phyloP scores from a whole-genome alignment of 805 yeast species.

The Spathaspora girioi region DNA sequence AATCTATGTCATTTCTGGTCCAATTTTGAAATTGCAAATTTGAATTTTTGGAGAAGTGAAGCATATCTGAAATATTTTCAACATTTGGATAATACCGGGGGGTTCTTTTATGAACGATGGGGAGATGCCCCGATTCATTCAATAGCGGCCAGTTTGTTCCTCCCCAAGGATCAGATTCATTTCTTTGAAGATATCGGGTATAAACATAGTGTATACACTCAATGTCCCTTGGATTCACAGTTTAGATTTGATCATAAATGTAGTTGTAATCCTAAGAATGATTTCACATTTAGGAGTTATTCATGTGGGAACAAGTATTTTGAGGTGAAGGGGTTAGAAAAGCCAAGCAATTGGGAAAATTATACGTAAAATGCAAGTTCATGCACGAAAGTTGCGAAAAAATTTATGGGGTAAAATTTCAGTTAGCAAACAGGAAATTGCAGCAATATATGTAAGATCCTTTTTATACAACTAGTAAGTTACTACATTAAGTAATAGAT shows the following conservation, averaged over 20 bases:
- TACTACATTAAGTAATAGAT: no score
- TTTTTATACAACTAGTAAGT: no score
- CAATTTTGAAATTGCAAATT: conserved; percentile 77
- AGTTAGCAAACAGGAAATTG: no score
- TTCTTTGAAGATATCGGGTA: conserved; percentile 83
- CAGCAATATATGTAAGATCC: no score
- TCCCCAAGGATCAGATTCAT: conserved; percentile 68
- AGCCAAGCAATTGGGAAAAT: conserved; percentile 29
- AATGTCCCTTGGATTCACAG: conserved; percentile 68
- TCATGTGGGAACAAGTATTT: conserved; percentile 30
- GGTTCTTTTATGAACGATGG: conserved; percentile 93
- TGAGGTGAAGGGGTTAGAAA: conserved; percentile 26
- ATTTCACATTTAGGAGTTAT: conserved; percentile 52
- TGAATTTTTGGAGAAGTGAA: conserved; percentile 70
- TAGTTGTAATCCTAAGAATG: conserved; percentile 68
- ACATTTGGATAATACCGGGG: conserved; percentile 74
- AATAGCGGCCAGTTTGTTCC: conserved; percentile 76
- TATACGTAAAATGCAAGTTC: conserved; percentile 7
- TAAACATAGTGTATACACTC: conserved; percentile 74
- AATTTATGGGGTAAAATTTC: background rate
- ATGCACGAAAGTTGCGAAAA: background rate
- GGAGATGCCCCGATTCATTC: conserved; percentile 94
- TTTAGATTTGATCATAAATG: conserved; percentile 60
- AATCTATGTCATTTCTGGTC: conserved; percentile 91
- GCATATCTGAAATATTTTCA: conserved; percentile 72